Conservation (phyloP, 2,329 filamentous ascomycete species). For the Amylocarpus encephaloides region DNA sequence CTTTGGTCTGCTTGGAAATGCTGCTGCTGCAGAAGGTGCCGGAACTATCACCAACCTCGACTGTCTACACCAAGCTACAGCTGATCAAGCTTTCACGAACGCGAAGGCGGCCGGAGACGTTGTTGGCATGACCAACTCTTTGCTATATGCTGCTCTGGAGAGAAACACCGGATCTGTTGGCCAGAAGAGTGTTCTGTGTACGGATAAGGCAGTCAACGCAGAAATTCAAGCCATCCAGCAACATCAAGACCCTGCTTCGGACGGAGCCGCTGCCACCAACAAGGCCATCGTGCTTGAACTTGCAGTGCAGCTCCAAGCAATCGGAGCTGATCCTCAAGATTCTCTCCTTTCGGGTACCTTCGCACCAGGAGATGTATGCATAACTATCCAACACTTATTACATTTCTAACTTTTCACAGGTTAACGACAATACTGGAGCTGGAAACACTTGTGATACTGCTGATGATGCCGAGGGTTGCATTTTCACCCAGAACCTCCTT, state of each 20-base stretch:
- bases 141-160: conserved; percentile 50
- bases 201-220: conserved; percentile 52
- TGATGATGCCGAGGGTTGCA: conserved; percentile 45
- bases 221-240: conserved; percentile 58
- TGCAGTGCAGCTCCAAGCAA: conserved; percentile 51
- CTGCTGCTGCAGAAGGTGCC: conserved; percentile 42
- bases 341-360: conserved; percentile 59
- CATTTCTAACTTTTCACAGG: conserved; percentile 17
- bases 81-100: conserved; percentile 56
- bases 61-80: conserved; percentile 52
- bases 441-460: conserved; percentile 46
- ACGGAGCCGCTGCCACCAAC: conserved; percentile 50
- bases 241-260: conserved; percentile 62
- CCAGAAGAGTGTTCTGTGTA: conserved; percentile 50
- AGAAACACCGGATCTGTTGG: conserved; percentile 55
- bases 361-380: conserved; percentile 48
- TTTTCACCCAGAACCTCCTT: conserved; percentile 46
- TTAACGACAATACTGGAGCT: conserved; percentile 37
- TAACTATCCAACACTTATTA: conserved; percentile 17
- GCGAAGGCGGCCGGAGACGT: conserved; percentile 50
- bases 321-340: conserved; percentile 56
- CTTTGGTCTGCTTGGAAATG: conserved; percentile 47
- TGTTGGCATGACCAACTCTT: conserved; percentile 44
- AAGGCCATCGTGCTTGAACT: conserved; percentile 54
- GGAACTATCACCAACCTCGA: conserved; percentile 46